Conservation (phyloP, 176 grass and related monocot genomes). For the Eleusine indica region DNA sequence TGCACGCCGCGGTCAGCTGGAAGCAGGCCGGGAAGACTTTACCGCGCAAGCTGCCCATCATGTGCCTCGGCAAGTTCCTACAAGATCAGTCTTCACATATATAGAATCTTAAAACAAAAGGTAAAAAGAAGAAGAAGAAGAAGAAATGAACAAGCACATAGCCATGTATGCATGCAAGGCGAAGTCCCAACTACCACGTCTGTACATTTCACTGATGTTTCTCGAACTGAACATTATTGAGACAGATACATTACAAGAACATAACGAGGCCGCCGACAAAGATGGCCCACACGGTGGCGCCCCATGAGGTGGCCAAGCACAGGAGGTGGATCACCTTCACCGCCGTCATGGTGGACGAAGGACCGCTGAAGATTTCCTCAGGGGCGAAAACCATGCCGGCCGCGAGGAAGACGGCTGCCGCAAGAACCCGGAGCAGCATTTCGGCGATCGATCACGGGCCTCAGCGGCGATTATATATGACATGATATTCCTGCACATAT, state of each 20-base stretch:
- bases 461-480: no score
- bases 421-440: background rate
- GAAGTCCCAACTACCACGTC: no score
- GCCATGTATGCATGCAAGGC: no score
- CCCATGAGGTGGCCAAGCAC: constrained; percentile 62
- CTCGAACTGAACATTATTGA: no score
- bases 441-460: no score
- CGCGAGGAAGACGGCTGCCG: background rate
- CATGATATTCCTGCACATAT: no score
- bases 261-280: constrained; percentile 62
- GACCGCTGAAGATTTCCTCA: background rate
- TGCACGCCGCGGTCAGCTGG: constrained; percentile 36
- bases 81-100: background rate
- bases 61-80: constrained; percentile 72
- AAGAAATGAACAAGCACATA: no score
- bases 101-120: no score
- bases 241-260: constrained; percentile 48
- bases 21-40: constrained; percentile 83
- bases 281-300: constrained; percentile 68
- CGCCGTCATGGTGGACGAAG: background rate
- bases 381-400: background rate
- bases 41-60: constrained; percentile 62
- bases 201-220: no score
- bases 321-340: constrained; percentile 62
- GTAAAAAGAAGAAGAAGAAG: no score